Evolutionary conservation across 345 rosid species (phyloP).

Genomic region (Alliaria petiolata): DNA sequence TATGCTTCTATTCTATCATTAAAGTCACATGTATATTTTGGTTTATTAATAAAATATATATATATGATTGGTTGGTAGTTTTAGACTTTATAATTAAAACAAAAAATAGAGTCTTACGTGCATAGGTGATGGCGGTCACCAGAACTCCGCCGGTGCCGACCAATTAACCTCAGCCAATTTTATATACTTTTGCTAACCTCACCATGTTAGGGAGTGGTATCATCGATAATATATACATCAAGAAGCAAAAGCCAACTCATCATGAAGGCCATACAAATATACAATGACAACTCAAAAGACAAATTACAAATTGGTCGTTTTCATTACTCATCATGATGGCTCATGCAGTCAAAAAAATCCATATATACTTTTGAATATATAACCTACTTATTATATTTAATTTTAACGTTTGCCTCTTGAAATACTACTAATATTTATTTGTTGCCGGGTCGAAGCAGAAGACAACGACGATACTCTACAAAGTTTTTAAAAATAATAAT

Average conservation of each 20-base stretch:
- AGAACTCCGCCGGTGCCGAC: conserved; percentile 25
- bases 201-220: too few species aligned
- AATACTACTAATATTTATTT: too few species aligned
- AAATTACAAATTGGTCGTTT: conserved; percentile 13
- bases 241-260: too few species aligned
- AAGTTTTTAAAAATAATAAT: not conserved
- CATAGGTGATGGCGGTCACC: not conserved
- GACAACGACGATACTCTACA: not conserved
- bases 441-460: too few species aligned
- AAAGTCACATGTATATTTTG: not conserved
- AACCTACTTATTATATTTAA: too few species aligned
- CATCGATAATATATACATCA: not conserved
- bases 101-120: not conserved
- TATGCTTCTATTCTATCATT: conserved; percentile 1
- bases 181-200: conserved; percentile 7
- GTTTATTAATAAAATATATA: not conserved
- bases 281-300: conserved; percentile 27
- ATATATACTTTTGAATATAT: not conserved
- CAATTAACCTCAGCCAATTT: not conserved
- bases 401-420: too few species aligned
- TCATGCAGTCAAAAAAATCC: conserved; percentile 13
- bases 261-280: conserved; percentile 10
- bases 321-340: too few species aligned
- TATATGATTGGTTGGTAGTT: not conserved
- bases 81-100: not conserved